Conservation (phyloP, 148 eudicot genomes). For the Fagopyrum tataricum region DNA sequence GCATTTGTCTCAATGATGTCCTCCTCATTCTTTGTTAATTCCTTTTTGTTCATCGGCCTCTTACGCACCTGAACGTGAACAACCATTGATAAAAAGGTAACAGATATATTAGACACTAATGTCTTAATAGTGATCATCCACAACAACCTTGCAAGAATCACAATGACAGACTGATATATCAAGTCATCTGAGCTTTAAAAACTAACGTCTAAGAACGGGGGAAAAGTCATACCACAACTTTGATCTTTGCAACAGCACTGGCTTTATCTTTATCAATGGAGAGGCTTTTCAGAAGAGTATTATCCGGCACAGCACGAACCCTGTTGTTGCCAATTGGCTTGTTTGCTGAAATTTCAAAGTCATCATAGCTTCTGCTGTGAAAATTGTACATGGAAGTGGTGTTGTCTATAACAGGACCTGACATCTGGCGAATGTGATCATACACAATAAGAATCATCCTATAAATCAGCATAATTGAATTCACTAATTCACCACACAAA, state of each 20-base stretch:
- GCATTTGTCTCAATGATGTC: conserved; percentile 73
- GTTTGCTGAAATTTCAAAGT: conserved; percentile 49
- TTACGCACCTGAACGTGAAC: conserved; percentile 70
- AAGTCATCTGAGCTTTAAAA: neutral
- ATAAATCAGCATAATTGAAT: neutral
- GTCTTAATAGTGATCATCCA: neutral
- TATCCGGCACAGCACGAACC: conserved; percentile 61
- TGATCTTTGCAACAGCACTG: conserved; percentile 83
- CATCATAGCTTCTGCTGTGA: conserved; percentile 69
- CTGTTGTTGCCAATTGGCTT: conserved; percentile 47
- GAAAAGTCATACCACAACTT: conserved; percentile 82
- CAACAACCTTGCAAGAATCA: neutral
- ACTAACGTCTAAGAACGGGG: neutral
- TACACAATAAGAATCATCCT: neutral
- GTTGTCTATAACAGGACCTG: conserved; percentile 43
- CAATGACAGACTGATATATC: neutral
- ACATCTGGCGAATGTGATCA: conserved; percentile 24
- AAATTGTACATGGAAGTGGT: conserved; percentile 43
- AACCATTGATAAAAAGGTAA: neutral
- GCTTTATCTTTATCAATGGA: conserved; percentile 73
- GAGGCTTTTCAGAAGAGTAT: conserved; percentile 47
- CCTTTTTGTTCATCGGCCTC: conserved; percentile 92
- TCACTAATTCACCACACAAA: conserved; percentile 5
- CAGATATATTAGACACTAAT: neutral
- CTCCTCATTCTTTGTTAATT: conserved; percentile 84